These are phyloP conservation scores for Eleusine indica DNA, from an alignment of 176 grass and related monocot species.

Conservation along the genomic window DNA sequence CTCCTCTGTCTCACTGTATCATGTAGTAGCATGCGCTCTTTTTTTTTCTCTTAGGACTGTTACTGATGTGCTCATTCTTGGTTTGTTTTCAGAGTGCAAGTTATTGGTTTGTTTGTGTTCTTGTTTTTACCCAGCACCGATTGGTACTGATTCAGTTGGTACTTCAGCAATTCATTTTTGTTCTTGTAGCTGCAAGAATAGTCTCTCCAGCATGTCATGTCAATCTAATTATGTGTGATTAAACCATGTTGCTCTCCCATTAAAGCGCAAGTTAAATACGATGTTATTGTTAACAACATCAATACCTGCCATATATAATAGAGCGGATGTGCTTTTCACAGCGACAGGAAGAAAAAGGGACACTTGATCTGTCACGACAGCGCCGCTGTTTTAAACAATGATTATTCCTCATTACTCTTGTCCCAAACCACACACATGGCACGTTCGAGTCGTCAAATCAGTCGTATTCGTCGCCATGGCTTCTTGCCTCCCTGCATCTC, in stretches of 20 bases:
- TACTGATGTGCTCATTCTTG: not conserved
- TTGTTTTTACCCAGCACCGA: not conserved
- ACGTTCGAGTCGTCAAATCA: not conserved
- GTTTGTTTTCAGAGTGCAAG: not conserved
- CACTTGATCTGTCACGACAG: not conserved
- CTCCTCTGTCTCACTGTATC: not conserved
- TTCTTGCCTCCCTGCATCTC: conserved; percentile 25
- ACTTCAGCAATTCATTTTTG: too few relatives aligned
- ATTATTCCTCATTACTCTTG: not conserved
- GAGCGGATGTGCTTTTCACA: conserved; percentile 4
- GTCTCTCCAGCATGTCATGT: not conserved
- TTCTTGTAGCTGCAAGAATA: not conserved
- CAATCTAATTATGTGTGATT: not conserved
- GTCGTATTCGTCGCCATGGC: conserved; percentile 20
- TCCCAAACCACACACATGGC: not conserved
- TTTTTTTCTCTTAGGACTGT: not conserved
- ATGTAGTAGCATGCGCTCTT: not conserved
- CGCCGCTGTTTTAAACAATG: not conserved
- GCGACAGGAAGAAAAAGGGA: not conserved
- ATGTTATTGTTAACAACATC: not conserved
- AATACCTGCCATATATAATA: too few relatives aligned
- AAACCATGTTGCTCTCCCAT: not conserved
- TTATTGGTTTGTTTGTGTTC: not conserved
- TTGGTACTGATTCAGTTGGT: not conserved
- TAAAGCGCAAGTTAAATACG: not conserved